Evolutionary conservation across 805 yeast genomes (phyloP), one percentile per base, ranked within the genome.

Genomic region (Candida maesae): DNA sequence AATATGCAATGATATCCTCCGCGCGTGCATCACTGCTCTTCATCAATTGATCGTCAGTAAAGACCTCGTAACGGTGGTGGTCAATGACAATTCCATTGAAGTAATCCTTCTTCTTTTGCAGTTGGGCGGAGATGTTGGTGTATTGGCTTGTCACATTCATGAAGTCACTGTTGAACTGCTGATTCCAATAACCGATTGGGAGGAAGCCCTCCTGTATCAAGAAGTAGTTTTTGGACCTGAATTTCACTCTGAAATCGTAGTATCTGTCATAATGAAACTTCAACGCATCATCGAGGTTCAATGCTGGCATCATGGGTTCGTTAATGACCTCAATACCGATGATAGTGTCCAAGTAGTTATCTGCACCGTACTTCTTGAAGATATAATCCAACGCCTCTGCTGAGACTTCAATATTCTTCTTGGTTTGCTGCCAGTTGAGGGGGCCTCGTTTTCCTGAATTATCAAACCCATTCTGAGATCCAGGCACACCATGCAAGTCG

Each of bases 21-120:
- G 51, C 37, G 56, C 73, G 53, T 45, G 61, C 47, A 41, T 44
- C 41, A 54, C 61, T 57, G 46, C 70, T 38, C 43, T 62, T 71
- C 37, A 66, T 54, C 41, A 88, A 71, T 63, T 85, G 85, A 19
- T 68, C 78, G 29, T 70, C 71, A 13, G 80, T 70, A 61, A 91
- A 90, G 16, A 88, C 91, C 66, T 89, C 95, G 65, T 90, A 90
- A 60, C 83, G 87, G 65, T 90, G 96, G 65, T 87, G 95, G 61
- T 90, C 96, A 37, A 89, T 69, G 23, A 86, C 73, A 35, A 85
- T 81, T 53, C 79, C 76, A 15, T 67, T 56, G 71, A 79, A 74
- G 59, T 65, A 68, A 46, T 68, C n/a, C n/a, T n/a, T 18, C 18
- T 35, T 32, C 13, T 25, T 31, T 4, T 27, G 11, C 14, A 27